Percentiles rank a stretch among this genome's conserved stretches.
phyloP scores from a whole-genome alignment of 83 land plant genomes.

The Diphasiastrum complanatum region DNA sequence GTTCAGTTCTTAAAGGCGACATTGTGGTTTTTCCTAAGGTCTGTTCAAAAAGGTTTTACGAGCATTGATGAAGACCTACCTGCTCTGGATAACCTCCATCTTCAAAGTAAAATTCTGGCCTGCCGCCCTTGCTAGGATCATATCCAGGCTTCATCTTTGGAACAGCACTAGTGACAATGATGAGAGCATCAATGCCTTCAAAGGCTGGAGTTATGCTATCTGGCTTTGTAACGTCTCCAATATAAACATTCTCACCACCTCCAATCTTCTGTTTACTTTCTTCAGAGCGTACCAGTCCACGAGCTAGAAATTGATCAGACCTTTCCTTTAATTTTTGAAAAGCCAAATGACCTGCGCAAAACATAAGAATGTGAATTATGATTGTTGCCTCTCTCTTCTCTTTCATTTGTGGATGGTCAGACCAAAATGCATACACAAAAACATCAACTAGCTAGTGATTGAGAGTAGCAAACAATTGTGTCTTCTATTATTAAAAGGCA shows the following conservation, averaged over 20 bases:
- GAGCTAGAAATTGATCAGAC: slow-evolving; percentile 18
- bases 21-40: too few species aligned
- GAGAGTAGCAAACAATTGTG: too few species aligned
- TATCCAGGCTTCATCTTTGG: slow-evolving; percentile 33
- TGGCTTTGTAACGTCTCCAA: slow-evolving; percentile 26
- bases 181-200: slow-evolving; percentile 18
- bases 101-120: slow-evolving; percentile 28
- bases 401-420: too few species aligned
- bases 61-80: too few species aligned
- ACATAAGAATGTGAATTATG: neutral
- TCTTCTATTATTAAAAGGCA: too few species aligned
- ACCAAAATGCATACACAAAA: too few species aligned
- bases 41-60: too few species aligned
- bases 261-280: slow-evolving; percentile 18
- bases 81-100: slow-evolving; percentile 26
- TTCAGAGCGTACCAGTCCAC: slow-evolving; percentile 26
- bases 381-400: neutral
- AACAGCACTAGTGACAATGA: slow-evolving; percentile 28
- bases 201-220: slow-evolving; percentile 23
- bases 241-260: slow-evolving; percentile 12
- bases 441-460: too few species aligned
- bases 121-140: slow-evolving; percentile 19
- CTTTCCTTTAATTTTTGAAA: slow-evolving; percentile 23
- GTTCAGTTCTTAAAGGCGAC: too few species aligned
- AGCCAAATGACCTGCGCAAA: neutral